Base-by-base conservation (phyloP, 1,284 basidiomycete genomes). In the Fomitopsis pinicola region DNA sequence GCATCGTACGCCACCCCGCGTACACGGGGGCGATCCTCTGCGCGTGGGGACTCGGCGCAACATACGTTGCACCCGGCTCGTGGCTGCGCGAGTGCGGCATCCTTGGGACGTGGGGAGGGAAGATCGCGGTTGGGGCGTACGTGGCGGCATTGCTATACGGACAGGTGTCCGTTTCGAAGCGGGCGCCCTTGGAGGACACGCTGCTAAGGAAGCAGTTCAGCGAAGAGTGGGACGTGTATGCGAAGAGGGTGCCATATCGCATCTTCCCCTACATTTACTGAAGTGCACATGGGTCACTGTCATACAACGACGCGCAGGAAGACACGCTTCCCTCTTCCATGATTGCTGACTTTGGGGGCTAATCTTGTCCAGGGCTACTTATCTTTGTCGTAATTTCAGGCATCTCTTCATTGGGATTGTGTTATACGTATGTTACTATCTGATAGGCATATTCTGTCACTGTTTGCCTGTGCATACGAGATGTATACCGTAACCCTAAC, bases 191-290 rank as follows among this genome's bases (percentile, higher is more conserved):
- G 66, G 66, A 64, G 17, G 61, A 72, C 7, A 56, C 63, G n/a
- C 10, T 62, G n/a, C 61, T 75, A 63, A 61, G 59, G 55, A 58
- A 66, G 58, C 44, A 65, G 42, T 66, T 73, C 36, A 63, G 63
- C 28, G 57, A 65, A 19, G 64, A 73, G 42, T 66, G 64, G 64
- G 63, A 60, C 19, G 60, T n/a, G n/a, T 64, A 61, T 59, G 57
- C 61, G 28, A 53, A 45, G 46, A 57, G 42, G 22, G 59, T 58
- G 10, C 58, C 45, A 8, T 64, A 60, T 45, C 55, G 61, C 33
- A 36, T 64, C 38, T 19, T 64, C 15, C 63, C 63, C 36, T 53
- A 61, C 33, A 42, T 62, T n/a, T 62, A 54, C 28, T 64, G 55
- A 62, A 36, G 35, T 7, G 35, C 35, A 36, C 2, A 6, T 22